These are phyloP conservation scores for Penicillium paneum DNA, from an alignment of 2,329 filamentous ascomycete species.

Conservation along the genomic window DNA sequence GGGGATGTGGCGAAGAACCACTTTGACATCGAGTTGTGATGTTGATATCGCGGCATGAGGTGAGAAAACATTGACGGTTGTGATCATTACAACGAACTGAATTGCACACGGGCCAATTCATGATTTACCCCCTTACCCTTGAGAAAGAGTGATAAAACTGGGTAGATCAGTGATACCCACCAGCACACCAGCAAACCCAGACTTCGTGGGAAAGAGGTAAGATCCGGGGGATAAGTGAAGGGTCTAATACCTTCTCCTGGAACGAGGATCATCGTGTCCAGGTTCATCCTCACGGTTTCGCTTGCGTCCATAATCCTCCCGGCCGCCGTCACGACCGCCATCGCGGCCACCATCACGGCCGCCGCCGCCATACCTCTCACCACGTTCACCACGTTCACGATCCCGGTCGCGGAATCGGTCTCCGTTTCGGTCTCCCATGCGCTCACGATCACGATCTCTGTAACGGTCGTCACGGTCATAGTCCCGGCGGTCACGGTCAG, in stretches of 20 bases:
- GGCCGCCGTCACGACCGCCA: conserved; percentile 27
- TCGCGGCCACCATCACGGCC: conserved; percentile 39
- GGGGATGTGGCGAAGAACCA: background rate
- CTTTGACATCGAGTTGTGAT: background rate
- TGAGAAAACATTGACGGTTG: conserved; percentile 3
- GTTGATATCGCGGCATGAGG: background rate
- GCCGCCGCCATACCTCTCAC: conserved; percentile 46
- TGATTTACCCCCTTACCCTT: conserved; percentile 39
- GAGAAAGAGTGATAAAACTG: conserved; percentile 24
- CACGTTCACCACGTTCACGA: conserved; percentile 53
- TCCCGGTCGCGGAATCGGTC: conserved; percentile 18
- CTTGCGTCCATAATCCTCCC: conserved; percentile 58
- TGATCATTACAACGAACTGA: conserved; percentile 26
- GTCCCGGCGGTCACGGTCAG: conserved; percentile 43
- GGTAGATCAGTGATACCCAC: conserved; percentile 43
- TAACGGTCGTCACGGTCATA: conserved; percentile 52
- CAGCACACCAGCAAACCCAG: conserved; percentile 45
- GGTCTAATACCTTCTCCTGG: conserved; percentile 57
- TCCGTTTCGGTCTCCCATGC: conserved; percentile 39
- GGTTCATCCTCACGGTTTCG: conserved; percentile 69
- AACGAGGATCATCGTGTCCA: conserved; percentile 71
- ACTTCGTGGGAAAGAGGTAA: conserved; percentile 18
- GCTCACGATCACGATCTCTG: conserved; percentile 40
- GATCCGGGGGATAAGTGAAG: conserved; percentile 9
- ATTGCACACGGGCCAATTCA: conserved; percentile 21